A percentile compares a stretch with the other conserved stretches of the same genome.
Evolutionary conservation across 225 moss, liverwort and hornwort species (phyloP).

Genomic region (Pseudoscleropodium purum): DNA sequence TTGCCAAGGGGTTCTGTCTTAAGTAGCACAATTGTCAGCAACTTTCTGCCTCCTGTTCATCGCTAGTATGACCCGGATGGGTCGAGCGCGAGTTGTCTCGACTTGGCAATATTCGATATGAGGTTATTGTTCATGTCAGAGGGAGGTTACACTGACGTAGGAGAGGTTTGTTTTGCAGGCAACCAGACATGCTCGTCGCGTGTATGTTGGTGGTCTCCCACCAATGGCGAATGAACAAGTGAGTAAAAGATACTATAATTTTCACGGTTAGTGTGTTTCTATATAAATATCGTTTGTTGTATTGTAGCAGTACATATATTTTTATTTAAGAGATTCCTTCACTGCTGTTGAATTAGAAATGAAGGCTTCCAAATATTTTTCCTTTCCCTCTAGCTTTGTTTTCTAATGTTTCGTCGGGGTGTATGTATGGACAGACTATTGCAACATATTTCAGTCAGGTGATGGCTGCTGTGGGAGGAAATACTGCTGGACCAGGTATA

Average conservation of each 20-base stretch:
- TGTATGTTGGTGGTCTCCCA: constrained; percentile 92
- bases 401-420: background rate
- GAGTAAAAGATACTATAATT: background rate
- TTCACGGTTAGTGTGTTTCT: background rate
- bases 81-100: background rate
- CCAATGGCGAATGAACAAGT: constrained; percentile 99
- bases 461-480: constrained; percentile 98
- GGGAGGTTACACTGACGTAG: background rate
- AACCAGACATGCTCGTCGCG: constrained; percentile 93
- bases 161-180: constrained; percentile 47
- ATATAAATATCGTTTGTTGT: background rate
- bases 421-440: constrained; percentile 49
- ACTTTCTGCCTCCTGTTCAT: background rate
- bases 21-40: background rate
- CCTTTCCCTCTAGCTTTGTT: background rate
- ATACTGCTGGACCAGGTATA: constrained; percentile 98
- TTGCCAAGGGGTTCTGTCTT: background rate
- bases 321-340: background rate
- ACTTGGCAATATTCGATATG: background rate
- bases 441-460: constrained; percentile 99
- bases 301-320: background rate
- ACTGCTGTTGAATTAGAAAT: background rate
- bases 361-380: background rate
- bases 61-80: background rate
- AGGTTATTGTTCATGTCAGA: background rate